Evolutionary conservation across 345 rosid genomes (phyloP), one percentile per base, ranked within the genome.

Genomic region (Ricinus communis): DNA sequence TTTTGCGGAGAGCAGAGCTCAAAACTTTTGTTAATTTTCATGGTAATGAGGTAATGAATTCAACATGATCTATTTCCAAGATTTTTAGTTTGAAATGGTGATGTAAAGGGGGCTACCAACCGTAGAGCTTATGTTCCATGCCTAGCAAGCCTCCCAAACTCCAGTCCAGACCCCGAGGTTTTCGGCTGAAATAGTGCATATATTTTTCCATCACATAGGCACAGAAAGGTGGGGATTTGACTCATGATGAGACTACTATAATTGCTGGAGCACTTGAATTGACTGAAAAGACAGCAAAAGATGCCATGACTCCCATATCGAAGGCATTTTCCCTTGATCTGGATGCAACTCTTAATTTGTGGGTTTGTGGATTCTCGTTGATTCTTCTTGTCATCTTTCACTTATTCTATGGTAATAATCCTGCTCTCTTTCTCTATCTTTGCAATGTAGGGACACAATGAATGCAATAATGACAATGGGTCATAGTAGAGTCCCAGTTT

Each of bases 301-400:
- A 88, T 87, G 98, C 98, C 56, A 94, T 94, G 98, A 91, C 95
- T 61, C 89, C 93, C 65, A 91, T 94, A 75, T 83, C 93, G 54
- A 94, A 90, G 75, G 97, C 97, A 74, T 94, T 94, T 86, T 88
- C 98, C 76, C 98, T 94, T 79, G 98, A 91, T 85, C 87, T 94
- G 85, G 96, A 91, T 81, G 84, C 98, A 82, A 82, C 82, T 81
- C 96, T 94, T 85, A 86, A 83, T 88, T 82, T 91, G 96, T 94
- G 93, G 86, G 96, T 83, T 79, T 82, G 71, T 71, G 80, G 57
- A 59, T 71, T 81, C 77, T 65, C 58, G 57, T 61, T 49, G 27
- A 40, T 80, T 77, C 76, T 61, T 45, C 64, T n/a, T 52, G 24
- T 63, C 53, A 43, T 73, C 24, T 36, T 75, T 61, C 43, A 3